Percentiles rank a stretch among this genome's conserved stretches.
Conservation (phyloP, 208 protist genomes). For the Acanthamoeba triangularis region DNA sequence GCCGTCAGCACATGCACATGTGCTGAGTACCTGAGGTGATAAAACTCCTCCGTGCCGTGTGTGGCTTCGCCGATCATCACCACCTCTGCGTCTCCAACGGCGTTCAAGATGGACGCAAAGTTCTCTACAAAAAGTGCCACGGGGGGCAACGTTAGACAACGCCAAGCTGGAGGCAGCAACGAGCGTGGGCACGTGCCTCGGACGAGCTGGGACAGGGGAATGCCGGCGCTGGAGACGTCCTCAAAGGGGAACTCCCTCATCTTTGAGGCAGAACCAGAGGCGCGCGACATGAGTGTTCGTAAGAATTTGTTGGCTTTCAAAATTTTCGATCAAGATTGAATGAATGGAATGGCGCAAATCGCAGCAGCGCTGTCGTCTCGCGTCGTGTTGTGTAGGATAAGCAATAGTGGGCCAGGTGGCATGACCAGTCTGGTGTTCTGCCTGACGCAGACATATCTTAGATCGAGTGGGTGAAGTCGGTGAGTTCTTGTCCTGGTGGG, state of each 20-base stretch:
- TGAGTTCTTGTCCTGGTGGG: not conserved
- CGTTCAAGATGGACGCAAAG: conserved; percentile 58
- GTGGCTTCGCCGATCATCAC: conserved; percentile 81
- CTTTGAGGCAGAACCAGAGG: not conserved
- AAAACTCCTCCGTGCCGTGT: conserved; percentile 82
- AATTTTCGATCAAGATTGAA: not conserved
- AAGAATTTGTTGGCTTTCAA: not conserved
- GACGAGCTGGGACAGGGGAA: not conserved
- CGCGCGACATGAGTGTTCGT: not conserved
- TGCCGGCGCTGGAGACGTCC: not conserved
- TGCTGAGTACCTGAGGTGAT: not conserved
- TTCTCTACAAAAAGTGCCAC: not conserved
- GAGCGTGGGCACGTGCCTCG: not conserved
- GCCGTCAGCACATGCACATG: not conserved
- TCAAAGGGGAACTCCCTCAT: conserved; percentile 13
- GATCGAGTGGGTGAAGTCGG: not conserved
- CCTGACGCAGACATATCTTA: not conserved
- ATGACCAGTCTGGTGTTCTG: not conserved
- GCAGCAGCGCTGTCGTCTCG: not conserved
- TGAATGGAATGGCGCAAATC: too few relatives aligned
- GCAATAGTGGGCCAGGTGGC: not conserved
- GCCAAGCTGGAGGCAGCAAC: not conserved
- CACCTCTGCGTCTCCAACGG: conserved; percentile 51
- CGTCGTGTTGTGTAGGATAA: not conserved
- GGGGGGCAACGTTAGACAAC: not conserved